Percentiles rank a stretch among this genome's conserved stretches.
Conservation (phyloP, 352 stramenopile genomes). For the Pythium plurisporium region DNA sequence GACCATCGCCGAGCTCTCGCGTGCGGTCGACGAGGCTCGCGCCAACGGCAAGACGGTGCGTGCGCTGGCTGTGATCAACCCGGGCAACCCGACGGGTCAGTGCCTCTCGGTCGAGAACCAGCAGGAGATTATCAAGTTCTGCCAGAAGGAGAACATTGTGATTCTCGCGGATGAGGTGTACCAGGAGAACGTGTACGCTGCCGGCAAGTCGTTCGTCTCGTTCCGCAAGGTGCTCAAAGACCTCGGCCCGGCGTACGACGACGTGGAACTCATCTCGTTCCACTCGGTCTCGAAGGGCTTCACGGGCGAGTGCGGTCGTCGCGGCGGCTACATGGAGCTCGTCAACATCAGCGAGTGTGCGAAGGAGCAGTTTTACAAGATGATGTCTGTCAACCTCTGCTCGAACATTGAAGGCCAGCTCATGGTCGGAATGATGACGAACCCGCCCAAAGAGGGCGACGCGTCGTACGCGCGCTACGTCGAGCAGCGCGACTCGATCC, state of each 20-base stretch:
- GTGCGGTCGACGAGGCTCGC: conserved; percentile 85
- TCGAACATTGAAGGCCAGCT: conserved; percentile 97
- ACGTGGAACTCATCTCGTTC: conserved; percentile 98
- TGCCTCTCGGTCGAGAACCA: conserved; percentile 87
- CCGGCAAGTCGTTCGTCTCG: conserved; percentile 91
- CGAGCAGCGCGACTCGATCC: conserved; percentile 90
- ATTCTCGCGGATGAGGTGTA: conserved; percentile 99
- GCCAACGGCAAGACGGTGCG: conserved; percentile 90
- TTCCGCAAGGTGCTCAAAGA: conserved; percentile 94
- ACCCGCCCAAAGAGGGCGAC: conserved; percentile 89
- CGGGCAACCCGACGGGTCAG: conserved; percentile 97
- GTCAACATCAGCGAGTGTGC: conserved; percentile 90
- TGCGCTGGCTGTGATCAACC: conserved; percentile 99
- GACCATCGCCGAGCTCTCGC: conserved; percentile 86
- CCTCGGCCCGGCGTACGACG: conserved; percentile 72
- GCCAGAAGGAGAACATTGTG: conserved; percentile 91
- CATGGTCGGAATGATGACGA: conserved; percentile 98
- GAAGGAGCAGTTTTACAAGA: conserved; percentile 98
- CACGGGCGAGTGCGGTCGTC: conserved; percentile 97
- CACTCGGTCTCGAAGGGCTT: conserved; percentile 99
- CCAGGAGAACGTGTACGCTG: conserved; percentile 98
- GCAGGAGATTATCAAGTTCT: conserved; percentile 95
- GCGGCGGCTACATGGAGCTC: conserved; percentile 97
- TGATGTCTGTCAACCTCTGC: conserved; percentile 96
- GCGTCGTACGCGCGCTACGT: conserved; percentile 88